Percentiles rank a stretch among this genome's conserved stretches.
Conservation (phyloP, 2,329 filamentous ascomycete species). For the Colletotrichum acutatum region DNA sequence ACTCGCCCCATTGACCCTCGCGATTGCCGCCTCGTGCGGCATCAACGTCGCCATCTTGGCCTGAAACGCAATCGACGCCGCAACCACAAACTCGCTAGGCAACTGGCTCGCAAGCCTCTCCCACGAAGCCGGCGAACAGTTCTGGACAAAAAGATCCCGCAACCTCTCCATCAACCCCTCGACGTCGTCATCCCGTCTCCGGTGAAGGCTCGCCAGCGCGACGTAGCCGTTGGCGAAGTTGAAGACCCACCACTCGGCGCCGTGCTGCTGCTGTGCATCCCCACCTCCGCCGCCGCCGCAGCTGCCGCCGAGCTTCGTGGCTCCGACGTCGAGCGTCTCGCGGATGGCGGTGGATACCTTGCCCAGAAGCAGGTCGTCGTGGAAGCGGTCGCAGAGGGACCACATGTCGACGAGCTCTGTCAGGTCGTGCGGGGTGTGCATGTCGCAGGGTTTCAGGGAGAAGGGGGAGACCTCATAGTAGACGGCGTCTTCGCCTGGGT, state of each 20-base stretch:
- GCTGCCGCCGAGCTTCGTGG: neutral
- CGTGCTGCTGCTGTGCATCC: neutral
- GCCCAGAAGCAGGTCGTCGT: conserved; percentile 27
- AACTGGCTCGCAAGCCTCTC: conserved; percentile 14
- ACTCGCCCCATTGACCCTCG: conserved; percentile 22
- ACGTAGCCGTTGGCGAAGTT: conserved; percentile 27
- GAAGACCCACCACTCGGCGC: conserved; percentile 26
- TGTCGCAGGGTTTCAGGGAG: conserved; percentile 31
- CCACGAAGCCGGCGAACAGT: conserved; percentile 21
- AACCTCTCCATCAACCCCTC: neutral
- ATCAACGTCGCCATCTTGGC: conserved; percentile 19
- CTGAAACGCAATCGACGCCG: conserved; percentile 28
- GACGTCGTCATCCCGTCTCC: conserved; percentile 12
- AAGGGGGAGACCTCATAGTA: conserved; percentile 30
- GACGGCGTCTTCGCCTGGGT: conserved; percentile 4
- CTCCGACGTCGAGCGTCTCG: conserved; percentile 26
- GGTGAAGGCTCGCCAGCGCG: conserved; percentile 18
- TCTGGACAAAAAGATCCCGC: conserved; percentile 15
- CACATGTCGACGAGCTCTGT: conserved; percentile 28
- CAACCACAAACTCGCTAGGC: conserved; percentile 15
- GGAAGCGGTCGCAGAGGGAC: conserved; percentile 28
- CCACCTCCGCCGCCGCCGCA: no score
- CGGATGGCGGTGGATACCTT: conserved; percentile 29
- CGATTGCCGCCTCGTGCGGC: conserved; percentile 27
- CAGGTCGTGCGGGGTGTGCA: conserved; percentile 27